These are phyloP conservation scores for Monascus ruber DNA, from an alignment of 2,329 filamentous ascomycete genomes.

Conservation along the genomic window DNA sequence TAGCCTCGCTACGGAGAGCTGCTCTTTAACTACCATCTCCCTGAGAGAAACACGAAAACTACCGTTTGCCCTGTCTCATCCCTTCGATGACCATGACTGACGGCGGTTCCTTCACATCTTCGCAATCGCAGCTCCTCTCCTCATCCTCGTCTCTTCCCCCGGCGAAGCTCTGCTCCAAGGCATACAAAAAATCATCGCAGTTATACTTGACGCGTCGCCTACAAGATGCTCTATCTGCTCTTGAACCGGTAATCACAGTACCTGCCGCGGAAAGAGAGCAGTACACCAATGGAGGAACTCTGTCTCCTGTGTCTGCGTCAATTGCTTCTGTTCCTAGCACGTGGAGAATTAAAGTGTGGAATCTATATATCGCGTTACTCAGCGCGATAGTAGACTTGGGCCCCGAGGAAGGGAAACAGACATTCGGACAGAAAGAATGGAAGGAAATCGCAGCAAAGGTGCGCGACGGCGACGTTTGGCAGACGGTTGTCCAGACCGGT, in stretches of 20 bases:
- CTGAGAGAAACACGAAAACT: too few relatives aligned
- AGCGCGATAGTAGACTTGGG: constrained; percentile 86
- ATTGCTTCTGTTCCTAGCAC: constrained; percentile 69
- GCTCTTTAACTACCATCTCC: too few relatives aligned
- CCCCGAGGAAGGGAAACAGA: constrained; percentile 76
- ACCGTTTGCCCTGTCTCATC: neutral
- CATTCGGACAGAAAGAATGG: constrained; percentile 80
- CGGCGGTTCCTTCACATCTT: constrained; percentile 20
- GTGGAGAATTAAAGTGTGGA: constrained; percentile 92
- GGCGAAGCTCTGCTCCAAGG: constrained; percentile 60
- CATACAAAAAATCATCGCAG: constrained; percentile 86
- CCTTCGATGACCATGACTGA: constrained; percentile 20
- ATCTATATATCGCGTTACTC: constrained; percentile 83
- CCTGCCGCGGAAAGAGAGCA: constrained; percentile 25
- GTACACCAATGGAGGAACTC: constrained; percentile 35
- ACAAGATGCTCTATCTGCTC: constrained; percentile 74
- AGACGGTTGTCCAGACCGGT: constrained; percentile 75
- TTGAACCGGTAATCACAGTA: constrained; percentile 69
- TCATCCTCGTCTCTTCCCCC: constrained; percentile 59
- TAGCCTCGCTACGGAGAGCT: too few relatives aligned
- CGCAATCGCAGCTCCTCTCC: constrained; percentile 46
- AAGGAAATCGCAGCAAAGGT: constrained; percentile 71
- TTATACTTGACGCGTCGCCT: constrained; percentile 89
- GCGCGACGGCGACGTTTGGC: constrained; percentile 85
- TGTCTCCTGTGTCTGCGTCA: constrained; percentile 51